Percentiles rank a stretch among this genome's conserved stretches.
Conservation (phyloP, 805 yeast genomes). For the Metschnikowia drakensbergensis region DNA sequence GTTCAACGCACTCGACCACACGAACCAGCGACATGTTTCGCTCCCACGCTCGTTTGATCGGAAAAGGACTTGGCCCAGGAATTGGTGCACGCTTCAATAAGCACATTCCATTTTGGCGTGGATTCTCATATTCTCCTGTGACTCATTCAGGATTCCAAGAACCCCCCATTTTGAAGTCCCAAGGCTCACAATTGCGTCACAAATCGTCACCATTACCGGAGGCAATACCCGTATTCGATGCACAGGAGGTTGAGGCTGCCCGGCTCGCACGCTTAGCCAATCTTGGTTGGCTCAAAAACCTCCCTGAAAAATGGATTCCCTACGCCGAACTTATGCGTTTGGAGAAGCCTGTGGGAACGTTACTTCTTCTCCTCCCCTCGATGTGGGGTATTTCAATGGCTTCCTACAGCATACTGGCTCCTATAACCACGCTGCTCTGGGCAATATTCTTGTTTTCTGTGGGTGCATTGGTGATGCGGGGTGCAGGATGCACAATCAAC, state of each 20-base stretch:
- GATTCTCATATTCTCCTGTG: neutral
- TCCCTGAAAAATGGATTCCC: slow-evolving; percentile 78
- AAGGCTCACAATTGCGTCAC: neutral
- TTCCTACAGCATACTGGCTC: slow-evolving; percentile 67
- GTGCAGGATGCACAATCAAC: slow-evolving; percentile 96
- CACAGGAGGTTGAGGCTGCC: slow-evolving; percentile 48
- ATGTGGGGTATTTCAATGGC: slow-evolving; percentile 94
- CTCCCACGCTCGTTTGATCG: neutral
- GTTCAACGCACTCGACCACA: neutral
- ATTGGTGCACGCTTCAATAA: neutral
- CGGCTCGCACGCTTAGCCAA: slow-evolving; percentile 45
- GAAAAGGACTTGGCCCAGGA: neutral
- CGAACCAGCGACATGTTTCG: neutral
- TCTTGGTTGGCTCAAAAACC: slow-evolving; percentile 46
- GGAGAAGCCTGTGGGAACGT: slow-evolving; percentile 95
- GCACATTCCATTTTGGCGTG: neutral
- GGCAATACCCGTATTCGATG: neutral
- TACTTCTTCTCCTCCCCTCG: slow-evolving; percentile 77
- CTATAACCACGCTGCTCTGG: slow-evolving; percentile 55
- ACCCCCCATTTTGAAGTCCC: slow-evolving; percentile 8
- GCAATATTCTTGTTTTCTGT: slow-evolving; percentile 70
- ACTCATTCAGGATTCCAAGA: slow-evolving; percentile 9
- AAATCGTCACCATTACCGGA: neutral
- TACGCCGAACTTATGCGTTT: slow-evolving; percentile 88
- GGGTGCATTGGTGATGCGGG: slow-evolving; percentile 91